A percentile compares a stretch with the other conserved stretches of the same genome.
Evolutionary conservation across 139 green algal species (phyloP).

Genomic region (Desmodesmus armatus): DNA sequence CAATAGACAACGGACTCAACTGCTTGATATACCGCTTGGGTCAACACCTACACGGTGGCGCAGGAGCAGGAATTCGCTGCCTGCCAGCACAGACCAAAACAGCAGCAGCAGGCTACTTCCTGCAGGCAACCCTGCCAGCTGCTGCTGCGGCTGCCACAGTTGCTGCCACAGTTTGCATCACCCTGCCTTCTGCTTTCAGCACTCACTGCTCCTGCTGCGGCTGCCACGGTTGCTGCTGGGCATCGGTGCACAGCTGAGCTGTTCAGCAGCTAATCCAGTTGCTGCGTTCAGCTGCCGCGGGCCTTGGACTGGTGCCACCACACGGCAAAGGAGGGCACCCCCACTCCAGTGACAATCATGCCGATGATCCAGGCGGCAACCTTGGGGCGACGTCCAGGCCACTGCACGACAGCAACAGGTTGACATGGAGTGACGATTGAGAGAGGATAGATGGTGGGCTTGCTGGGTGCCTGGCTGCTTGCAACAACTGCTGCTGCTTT

Average conservation of each 20-base stretch:
- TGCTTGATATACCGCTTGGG: too few species aligned
- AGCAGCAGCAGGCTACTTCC: too few species aligned
- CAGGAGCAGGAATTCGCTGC: too few species aligned
- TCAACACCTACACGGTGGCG: too few species aligned
- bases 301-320: constrained; percentile 49
- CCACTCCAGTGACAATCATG: constrained; percentile 41
- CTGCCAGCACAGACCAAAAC: too few species aligned
- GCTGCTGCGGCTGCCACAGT: too few species aligned
- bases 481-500: neutral
- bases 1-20: too few species aligned
- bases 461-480: neutral
- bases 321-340: constrained; percentile 34
- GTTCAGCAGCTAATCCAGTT: constrained; percentile 38
- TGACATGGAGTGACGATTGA: neutral
- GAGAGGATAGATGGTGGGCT: neutral
- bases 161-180: too few species aligned
- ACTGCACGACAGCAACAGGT: constrained; percentile 30
- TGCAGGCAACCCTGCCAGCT: too few species aligned
- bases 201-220: neutral
- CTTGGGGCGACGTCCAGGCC: constrained; percentile 45
- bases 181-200: too few species aligned
- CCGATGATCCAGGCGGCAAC: constrained; percentile 38
- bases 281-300: constrained; percentile 10
- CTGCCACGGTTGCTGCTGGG: neutral
- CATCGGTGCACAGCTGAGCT: constrained; percentile 20